Base-by-base conservation (phyloP, 1,284 basidiomycete genomes). In the Boletus mariae region DNA sequence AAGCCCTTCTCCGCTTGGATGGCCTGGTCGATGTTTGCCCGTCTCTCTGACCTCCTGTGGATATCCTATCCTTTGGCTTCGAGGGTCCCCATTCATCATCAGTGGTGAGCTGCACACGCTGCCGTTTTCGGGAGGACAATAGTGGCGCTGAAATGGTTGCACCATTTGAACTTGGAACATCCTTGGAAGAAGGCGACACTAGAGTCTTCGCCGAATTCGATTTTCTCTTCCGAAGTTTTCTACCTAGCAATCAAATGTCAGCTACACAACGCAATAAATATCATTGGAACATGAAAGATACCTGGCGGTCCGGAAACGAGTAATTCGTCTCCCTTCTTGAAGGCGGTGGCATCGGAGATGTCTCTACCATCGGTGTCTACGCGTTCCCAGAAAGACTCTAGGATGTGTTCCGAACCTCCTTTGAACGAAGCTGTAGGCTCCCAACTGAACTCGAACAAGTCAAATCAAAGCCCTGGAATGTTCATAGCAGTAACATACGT, bases 401-500 rank as follows among this genome's bases (percentile, higher is more conserved):
- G 58, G 23, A 85, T 74, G 48, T 81, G 74, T 57, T 83, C 79
- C 3, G 84, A 84, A 8, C 76, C 80, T 11, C 55, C 68, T 38
- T 67, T 64, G 56, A 90, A 87, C 7, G 83, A 85, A 44, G 78
- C 74, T 13, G 70, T 64, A 6, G 87, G 86, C 59, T 90, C 87
- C 86, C 86, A 89, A 13, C 85, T 89, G 50, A 32, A 50, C 28
- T 29, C 50, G 34, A 37, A 44, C 17, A 12, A 23, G 52, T 64
- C 52, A n/a, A 13, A 41, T 54, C 9, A 54, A 47, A 32, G 50
- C 7, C 26, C 15, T 25, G 32, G 35, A n/a, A 20, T 25, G 38
- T 26, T 43, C 45, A 44, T 23, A 20, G 49, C 47, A 40, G n/a
- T 47, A 9, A 77, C 87, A 61, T 71, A 85, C 86, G 86, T 89